A percentile compares a stretch with the other conserved stretches of the same genome.
Conservation (phyloP, 2,329 filamentous ascomycete genomes). For the Cadophora malorum region DNA sequence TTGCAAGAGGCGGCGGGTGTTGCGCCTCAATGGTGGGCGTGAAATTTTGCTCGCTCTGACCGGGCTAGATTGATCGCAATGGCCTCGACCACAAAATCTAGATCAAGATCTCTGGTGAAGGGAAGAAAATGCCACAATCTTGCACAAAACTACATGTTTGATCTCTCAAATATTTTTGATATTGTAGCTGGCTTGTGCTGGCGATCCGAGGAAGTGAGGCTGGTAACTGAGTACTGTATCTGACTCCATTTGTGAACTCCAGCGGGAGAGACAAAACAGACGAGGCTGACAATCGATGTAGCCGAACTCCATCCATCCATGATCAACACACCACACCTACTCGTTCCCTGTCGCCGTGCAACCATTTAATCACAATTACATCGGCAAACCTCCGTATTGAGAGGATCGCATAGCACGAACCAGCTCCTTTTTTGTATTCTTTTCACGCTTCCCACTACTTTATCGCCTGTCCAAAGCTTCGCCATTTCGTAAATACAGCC, state of each 20-base stretch:
- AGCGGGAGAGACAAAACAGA: not conserved
- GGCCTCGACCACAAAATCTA: not conserved
- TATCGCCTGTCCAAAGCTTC: not conserved
- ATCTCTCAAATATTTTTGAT: not conserved
- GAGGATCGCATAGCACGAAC: not conserved
- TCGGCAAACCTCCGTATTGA: not conserved
- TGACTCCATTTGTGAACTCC: not conserved
- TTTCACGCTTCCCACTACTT: not conserved
- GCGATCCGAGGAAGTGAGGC: not conserved
- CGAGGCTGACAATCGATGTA: not conserved
- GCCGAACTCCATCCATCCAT: not conserved
- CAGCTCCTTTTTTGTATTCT: not conserved
- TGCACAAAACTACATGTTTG: not conserved
- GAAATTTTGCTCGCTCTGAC: slow-evolving; percentile 16
- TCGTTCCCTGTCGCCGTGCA: not conserved
- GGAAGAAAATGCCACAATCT: not conserved
- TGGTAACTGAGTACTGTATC: not conserved
- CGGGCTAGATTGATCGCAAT: slow-evolving; percentile 1
- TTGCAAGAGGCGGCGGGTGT: slow-evolving; percentile 6
- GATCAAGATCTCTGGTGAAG: not conserved
- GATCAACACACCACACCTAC: slow-evolving; percentile 5
- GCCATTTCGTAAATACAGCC: too few relatives aligned
- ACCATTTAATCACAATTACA: slow-evolving; percentile 5
- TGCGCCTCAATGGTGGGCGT: slow-evolving; percentile 10
- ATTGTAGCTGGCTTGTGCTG: not conserved